phyloP scores from a whole-genome alignment of 169 alveolate genomes.

The Babesia sp. region DNA sequence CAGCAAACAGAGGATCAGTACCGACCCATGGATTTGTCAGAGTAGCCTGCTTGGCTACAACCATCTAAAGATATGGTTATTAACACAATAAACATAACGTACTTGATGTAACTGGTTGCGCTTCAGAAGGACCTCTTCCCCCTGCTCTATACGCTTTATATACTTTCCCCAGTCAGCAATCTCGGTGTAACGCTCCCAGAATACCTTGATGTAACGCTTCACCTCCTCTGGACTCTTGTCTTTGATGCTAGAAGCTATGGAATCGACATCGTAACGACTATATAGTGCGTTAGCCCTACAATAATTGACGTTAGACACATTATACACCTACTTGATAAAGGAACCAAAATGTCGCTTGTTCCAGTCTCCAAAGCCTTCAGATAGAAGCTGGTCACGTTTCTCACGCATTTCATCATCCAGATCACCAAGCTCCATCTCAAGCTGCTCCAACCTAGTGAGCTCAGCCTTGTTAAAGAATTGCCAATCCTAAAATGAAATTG shows the following conservation, averaged over 20 bases:
- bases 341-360: conserved; percentile 62
- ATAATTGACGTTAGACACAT: neutral
- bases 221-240: conserved; percentile 67
- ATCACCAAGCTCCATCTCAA: conserved; percentile 55
- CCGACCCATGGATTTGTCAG: conserved; percentile 73
- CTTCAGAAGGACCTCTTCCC: conserved; percentile 70
- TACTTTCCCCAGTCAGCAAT: conserved; percentile 71
- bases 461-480: conserved; percentile 69
- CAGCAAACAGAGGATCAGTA: conserved; percentile 59
- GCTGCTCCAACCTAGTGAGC: conserved; percentile 49
- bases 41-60: conserved; percentile 53
- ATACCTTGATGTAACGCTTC: conserved; percentile 52
- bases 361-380: conserved; percentile 75
- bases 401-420: conserved; percentile 65
- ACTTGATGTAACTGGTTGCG: conserved; percentile 72
- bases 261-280: conserved; percentile 68
- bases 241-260: conserved; percentile 70
- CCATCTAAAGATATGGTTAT: conserved; percentile 24
- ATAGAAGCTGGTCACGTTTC: conserved; percentile 54
- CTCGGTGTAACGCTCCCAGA: conserved; percentile 67
- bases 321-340: conserved; percentile 57
- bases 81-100: neutral
- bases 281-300: conserved; percentile 70
- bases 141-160: conserved; percentile 72
- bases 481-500: conserved; percentile 47